phyloP scores from a whole-genome alignment of 257 asterid species.

The Misopates orontium region DNA sequence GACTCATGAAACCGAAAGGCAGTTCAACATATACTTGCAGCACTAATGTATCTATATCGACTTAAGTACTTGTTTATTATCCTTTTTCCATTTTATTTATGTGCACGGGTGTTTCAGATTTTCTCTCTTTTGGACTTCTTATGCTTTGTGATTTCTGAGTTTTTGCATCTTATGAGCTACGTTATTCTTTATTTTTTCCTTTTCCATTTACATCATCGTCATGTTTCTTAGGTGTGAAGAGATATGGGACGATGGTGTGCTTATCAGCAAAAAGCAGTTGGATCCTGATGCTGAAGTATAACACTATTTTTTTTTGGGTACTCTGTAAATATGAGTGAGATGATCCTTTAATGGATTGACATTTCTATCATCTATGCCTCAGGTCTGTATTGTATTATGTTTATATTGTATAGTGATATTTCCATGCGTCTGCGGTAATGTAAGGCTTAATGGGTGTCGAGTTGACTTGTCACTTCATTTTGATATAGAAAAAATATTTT shows the following conservation, averaged over 20 bases:
- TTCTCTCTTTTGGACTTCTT: not conserved
- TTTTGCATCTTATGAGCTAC: slow-evolving; percentile 1
- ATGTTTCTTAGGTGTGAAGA: slow-evolving; percentile 50
- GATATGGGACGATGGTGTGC: slow-evolving; percentile 88
- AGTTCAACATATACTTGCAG: not conserved
- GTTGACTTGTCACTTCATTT: too few relatives aligned
- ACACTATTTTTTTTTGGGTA: slow-evolving; percentile 19
- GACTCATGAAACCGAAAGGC: not conserved
- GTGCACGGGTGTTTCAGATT: not conserved
- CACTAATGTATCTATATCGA: not conserved
- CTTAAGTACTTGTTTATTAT: not conserved
- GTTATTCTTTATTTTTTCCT: not conserved
- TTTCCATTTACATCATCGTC: not conserved
- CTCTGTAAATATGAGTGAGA: not conserved
- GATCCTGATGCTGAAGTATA: slow-evolving; percentile 46
- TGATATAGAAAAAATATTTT: too few relatives aligned
- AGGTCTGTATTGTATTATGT: too few relatives aligned
- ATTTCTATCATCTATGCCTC: too few relatives aligned
- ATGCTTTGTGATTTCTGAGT: not conserved
- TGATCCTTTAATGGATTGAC: too few relatives aligned
- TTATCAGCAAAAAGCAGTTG: slow-evolving; percentile 56
- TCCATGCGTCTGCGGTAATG: too few relatives aligned
- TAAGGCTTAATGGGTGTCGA: too few relatives aligned
- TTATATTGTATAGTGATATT: too few relatives aligned
- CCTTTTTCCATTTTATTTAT: not conserved